phyloP scores from a whole-genome alignment of 345 rosid genomes.

The Brassica juncea region DNA sequence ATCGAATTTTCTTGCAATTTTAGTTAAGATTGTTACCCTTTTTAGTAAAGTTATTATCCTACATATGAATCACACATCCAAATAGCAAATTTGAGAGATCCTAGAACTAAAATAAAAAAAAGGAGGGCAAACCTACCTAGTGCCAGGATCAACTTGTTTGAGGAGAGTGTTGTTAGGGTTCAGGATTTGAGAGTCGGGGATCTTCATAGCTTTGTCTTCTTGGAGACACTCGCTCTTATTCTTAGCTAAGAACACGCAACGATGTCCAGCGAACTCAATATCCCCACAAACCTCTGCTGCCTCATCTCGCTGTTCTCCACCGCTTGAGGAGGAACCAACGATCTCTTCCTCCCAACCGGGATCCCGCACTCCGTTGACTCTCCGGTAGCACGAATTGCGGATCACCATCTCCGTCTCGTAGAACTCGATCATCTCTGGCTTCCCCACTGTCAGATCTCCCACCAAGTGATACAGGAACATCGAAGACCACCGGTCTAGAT shows the following conservation, averaged over 20 bases:
- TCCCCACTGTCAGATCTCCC: constrained; percentile 98
- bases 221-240: constrained; percentile 62
- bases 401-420: constrained; percentile 73
- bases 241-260: constrained; percentile 61
- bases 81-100: too few relatives aligned
- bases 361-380: too few relatives aligned
- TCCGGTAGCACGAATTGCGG: background rate
- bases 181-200: constrained; percentile 70
- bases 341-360: too few relatives aligned
- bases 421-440: constrained; percentile 90
- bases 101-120: too few relatives aligned
- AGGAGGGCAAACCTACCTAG: too few relatives aligned
- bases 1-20: background rate
- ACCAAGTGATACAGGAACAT: constrained; percentile 89
- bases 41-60: too few relatives aligned
- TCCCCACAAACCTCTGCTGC: constrained; percentile 83
- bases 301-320: constrained; percentile 28
- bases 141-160: too few relatives aligned
- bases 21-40: background rate
- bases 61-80: too few relatives aligned
- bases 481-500: constrained; percentile 28
- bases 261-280: constrained; percentile 82
- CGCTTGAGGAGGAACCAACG: too few relatives aligned
- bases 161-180: too few relatives aligned
- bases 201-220: constrained; percentile 76